These are phyloP conservation scores for Ascochyta viciae-villosae DNA, from an alignment of 2,329 filamentous ascomycete genomes.

Conservation along the genomic window DNA sequence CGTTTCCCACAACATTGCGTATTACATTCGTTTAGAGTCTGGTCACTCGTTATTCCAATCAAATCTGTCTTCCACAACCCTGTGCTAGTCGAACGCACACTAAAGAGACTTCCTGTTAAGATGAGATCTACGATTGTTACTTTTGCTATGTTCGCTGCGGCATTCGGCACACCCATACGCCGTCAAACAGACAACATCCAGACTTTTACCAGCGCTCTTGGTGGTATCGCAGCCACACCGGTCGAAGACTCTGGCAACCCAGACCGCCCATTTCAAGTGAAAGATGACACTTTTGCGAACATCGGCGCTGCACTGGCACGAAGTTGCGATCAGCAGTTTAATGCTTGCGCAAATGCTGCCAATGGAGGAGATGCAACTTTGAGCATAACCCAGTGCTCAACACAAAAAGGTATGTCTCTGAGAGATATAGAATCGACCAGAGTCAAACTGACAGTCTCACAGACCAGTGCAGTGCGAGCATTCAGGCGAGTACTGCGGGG, in stretches of 20 bases:
- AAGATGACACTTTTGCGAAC: conserved; percentile 59
- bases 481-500: conserved; percentile 5
- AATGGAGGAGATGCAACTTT: conserved; percentile 58
- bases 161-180: conserved; percentile 2
- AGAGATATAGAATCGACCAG: too few species aligned
- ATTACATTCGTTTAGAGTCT: conserved; percentile 12
- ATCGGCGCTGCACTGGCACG: conserved; percentile 64
- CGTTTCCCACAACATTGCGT: neutral
- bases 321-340: conserved; percentile 70
- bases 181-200: conserved; percentile 33
- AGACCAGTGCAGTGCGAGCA: conserved; percentile 29
- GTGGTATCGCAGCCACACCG: conserved; percentile 62
- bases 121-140: conserved; percentile 9
- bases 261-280: conserved; percentile 51
- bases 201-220: conserved; percentile 57
- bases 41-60: conserved; percentile 3
- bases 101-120: neutral
- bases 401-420: conserved; percentile 55
- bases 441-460: neutral
- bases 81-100: neutral
- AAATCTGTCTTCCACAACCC: neutral
- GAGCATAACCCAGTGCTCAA: conserved; percentile 60
- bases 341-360: conserved; percentile 63
- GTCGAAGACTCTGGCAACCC: conserved; percentile 56
- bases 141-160: conserved; percentile 2